phyloP scores from a whole-genome alignment of 495 filamentous ascomycete genomes.

The Annulohypoxylon maeteangense region DNA sequence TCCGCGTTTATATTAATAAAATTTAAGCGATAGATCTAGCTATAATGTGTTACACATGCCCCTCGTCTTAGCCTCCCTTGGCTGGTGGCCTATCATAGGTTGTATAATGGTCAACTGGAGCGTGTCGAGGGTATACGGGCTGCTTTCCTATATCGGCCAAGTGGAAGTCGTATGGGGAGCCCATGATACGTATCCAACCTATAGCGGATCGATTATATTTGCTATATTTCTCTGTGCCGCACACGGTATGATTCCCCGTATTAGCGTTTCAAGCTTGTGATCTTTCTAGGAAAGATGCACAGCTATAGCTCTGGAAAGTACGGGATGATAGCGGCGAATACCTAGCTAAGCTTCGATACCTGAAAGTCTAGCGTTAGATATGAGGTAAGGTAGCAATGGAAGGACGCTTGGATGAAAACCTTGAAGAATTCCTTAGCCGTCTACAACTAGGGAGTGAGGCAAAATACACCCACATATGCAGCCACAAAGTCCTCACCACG shows the following conservation, averaged over 20 bases:
- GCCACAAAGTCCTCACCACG: too few species aligned
- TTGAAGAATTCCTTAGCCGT: too few species aligned
- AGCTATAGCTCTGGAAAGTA: not conserved
- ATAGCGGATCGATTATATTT: not conserved
- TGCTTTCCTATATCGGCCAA: slow-evolving; percentile 1
- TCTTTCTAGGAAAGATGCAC: not conserved
- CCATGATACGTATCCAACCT: not conserved
- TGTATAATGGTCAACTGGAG: not conserved
- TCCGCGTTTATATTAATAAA: not conserved
- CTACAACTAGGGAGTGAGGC: too few species aligned
- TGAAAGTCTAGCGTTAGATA: not conserved
- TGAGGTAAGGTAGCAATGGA: not conserved
- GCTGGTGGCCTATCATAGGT: not conserved
- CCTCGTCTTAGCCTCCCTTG: slow-evolving; percentile 1
- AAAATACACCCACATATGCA: too few species aligned
- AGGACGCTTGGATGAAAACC: not conserved
- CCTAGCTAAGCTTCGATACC: not conserved
- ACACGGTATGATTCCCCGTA: not conserved
- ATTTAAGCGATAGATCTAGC: not conserved
- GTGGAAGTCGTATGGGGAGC: not conserved
- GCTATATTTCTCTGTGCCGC: not conserved
- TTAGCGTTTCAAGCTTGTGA: not conserved
- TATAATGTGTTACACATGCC: not conserved
- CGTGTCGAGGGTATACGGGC: not conserved
- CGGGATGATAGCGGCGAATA: not conserved